Base-by-base conservation (phyloP, 163 green algal species). In the Coccomyxa subellipsoidea region DNA sequence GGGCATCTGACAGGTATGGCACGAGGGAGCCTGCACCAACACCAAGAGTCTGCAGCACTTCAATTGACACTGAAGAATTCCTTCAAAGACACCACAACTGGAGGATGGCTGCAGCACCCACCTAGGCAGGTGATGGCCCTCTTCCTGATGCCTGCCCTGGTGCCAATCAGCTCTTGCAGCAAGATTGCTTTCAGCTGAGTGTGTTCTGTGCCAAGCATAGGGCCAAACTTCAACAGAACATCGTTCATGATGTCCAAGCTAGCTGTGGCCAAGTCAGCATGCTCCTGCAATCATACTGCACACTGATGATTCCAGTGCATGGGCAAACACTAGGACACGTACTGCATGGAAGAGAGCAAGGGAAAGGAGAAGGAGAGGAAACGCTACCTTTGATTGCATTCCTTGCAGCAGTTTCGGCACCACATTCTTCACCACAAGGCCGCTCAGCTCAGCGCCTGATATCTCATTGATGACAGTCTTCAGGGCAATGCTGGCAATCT, bases 391-490 rank as follows among this genome's bases (percentile, higher is more conserved):
- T 27, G 40, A 71, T 0, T 77, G 66, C 0, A 93, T 79, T 1
- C 91, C 90, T 27, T 88, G 81, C 21, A 96, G 82, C 84, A 98
- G 90, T 29, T 87, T 88, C 2, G 88, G 88, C 0, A 85, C 86
- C 27, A 93, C 80, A 9, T 38, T 39, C 25, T 76, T 39, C 2
- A 91, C 89, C 18, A 96, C 72, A 4, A 66, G 59, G n/a, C 54
- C 18, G 36, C 85, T 87, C 27, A 81, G 35, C 2, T 8, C 18
- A 7, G 47, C 83, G 9, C 38, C 72, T 7, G 84, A 69, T 7
- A 97, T 77, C 69, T 97, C 93, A 23, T 80, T 75, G 25, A 98
- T 89, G 15, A 97, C 86, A 4, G 94, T 96, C 84, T 98, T 98
- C 0, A 99, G 85, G 7, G 91, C 94, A 76, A 98, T 97, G 76